These are phyloP conservation scores for Rhodotorula sp. DNA, from an alignment of 1,284 basidiomycete species.

Conservation along the genomic window DNA sequence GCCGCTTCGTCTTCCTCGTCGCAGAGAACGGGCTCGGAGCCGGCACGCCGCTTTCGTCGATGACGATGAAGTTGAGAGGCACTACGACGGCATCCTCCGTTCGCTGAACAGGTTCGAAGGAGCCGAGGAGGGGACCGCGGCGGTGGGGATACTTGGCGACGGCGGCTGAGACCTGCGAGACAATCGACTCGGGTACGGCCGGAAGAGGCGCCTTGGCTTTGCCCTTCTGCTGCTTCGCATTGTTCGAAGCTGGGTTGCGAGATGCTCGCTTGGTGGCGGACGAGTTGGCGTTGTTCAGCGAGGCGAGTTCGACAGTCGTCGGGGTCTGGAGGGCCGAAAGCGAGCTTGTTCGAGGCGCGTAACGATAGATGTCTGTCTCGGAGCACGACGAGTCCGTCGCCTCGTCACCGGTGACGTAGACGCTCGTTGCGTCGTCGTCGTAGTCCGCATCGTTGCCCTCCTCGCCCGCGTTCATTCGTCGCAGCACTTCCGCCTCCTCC, in stretches of 20 bases:
- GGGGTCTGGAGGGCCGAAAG: constrained; percentile 37
- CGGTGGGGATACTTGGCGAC: background rate
- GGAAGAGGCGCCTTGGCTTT: constrained; percentile 11
- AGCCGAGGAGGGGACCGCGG: constrained; percentile 29
- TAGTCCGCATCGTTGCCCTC: constrained; percentile 17
- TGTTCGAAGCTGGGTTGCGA: background rate
- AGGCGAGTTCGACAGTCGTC: constrained; percentile 34
- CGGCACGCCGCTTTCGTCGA: constrained; percentile 25
- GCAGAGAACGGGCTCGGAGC: constrained; percentile 31
- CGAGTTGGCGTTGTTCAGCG: constrained; percentile 14
- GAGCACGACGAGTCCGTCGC: constrained; percentile 27
- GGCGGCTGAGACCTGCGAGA: background rate
- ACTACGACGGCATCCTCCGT: background rate
- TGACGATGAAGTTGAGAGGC: constrained; percentile 26
- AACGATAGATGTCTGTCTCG: constrained; percentile 28
- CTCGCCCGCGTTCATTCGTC: constrained; percentile 7
- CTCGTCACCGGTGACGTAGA: constrained; percentile 10
- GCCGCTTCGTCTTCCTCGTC: constrained; percentile 10
- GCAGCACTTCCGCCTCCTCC: background rate
- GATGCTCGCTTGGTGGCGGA: constrained; percentile 4
- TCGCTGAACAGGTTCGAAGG: constrained; percentile 19
- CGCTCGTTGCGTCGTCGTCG: constrained; percentile 18
- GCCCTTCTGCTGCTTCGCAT: constrained; percentile 4
- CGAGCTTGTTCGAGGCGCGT: constrained; percentile 31
- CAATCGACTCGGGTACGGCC: constrained; percentile 8